Percentiles rank a stretch among this genome's conserved stretches.
phyloP scores from a whole-genome alignment of 2,329 filamentous ascomycete genomes.

The Cladorrhinum sp. region DNA sequence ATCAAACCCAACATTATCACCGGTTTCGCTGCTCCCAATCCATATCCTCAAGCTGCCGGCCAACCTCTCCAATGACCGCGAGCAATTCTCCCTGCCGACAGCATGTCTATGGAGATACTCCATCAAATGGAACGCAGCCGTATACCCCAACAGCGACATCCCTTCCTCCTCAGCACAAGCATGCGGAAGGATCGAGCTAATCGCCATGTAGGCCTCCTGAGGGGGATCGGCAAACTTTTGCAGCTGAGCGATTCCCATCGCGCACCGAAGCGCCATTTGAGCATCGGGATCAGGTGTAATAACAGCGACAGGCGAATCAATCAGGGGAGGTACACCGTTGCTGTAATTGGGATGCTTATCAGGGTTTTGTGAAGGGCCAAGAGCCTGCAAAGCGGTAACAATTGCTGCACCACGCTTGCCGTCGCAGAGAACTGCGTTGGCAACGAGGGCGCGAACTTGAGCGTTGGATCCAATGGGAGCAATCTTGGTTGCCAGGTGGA shows the following conservation, averaged over 20 bases:
- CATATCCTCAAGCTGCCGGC: slow-evolving; percentile 58
- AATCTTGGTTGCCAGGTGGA: slow-evolving; percentile 67
- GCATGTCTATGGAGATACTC: slow-evolving; percentile 48
- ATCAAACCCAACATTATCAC: slow-evolving; percentile 50
- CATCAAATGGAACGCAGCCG: slow-evolving; percentile 58
- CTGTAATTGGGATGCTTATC: slow-evolving; percentile 33
- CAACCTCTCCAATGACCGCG: slow-evolving; percentile 51
- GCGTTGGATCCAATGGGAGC: slow-evolving; percentile 78
- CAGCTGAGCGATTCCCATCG: slow-evolving; percentile 59
- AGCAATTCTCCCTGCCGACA: slow-evolving; percentile 45
- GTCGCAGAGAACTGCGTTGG: slow-evolving; percentile 54
- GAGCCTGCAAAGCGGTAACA: slow-evolving; percentile 51
- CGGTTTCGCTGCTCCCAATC: slow-evolving; percentile 53
- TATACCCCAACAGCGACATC: slow-evolving; percentile 58
- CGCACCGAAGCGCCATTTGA: slow-evolving; percentile 56
- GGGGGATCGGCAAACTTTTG: slow-evolving; percentile 43
- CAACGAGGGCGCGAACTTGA: slow-evolving; percentile 57
- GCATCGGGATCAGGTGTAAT: slow-evolving; percentile 49
- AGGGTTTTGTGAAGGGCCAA: slow-evolving; percentile 41
- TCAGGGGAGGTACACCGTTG: slow-evolving; percentile 38
- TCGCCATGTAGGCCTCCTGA: slow-evolving; percentile 44
- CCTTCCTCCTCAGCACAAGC: slow-evolving; percentile 34
- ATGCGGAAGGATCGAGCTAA: slow-evolving; percentile 47
- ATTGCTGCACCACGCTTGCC: slow-evolving; percentile 56
- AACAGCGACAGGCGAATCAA: slow-evolving; percentile 43